Evolutionary conservation across 352 stramenopile species (phyloP), one percentile per base, ranked within the genome.

Genomic region (Globisporangium yorkense): DNA sequence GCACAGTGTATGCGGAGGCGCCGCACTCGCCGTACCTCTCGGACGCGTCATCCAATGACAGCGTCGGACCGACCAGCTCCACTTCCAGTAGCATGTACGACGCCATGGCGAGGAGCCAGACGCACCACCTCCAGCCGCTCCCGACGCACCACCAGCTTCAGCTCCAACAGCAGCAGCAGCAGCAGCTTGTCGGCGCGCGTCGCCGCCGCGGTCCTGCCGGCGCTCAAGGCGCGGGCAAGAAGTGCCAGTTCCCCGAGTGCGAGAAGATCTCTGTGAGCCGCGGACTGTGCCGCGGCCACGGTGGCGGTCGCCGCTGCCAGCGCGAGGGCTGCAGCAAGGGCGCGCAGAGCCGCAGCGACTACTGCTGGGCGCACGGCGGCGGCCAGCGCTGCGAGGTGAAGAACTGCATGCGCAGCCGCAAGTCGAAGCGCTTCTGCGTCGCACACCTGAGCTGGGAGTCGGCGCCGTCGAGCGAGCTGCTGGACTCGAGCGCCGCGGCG

Each of bases 371-470:
- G 0, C 79, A 89, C 61, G 79, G 79, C 9, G 79, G 76, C 35
- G 77, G 79, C 39, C 72, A 85, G 47, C 76, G 77, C n/a, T 89
- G 79, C 47, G 70, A 85, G 46, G 77, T 77, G 9, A 74, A 75
- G 52, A 57, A 61, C 51, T 89, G 79, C 65, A 77, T 80, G 68
- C 75, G 74, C 29, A 83, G 68, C 53, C 64, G 79, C 62, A 82
- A 85, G 74, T 72, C 77, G 29, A 82, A 82, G 67, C 68, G 73
- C 39, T 86, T 80, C 66, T 88, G 78, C 55, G 74, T 85, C 20
- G 68, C 69, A 2, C 77, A 87, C 62, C 54, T 84, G 12, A 72
- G 70, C 56, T 80, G 68, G 72, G 72, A 80, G 35, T 27, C 24
- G 24, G 47, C 44, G 20, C 37, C 35, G 27, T 37, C 54, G 13